Evolutionary conservation across 495 filamentous ascomycete species (phyloP).

Genomic region (Xylaria palmicola): DNA sequence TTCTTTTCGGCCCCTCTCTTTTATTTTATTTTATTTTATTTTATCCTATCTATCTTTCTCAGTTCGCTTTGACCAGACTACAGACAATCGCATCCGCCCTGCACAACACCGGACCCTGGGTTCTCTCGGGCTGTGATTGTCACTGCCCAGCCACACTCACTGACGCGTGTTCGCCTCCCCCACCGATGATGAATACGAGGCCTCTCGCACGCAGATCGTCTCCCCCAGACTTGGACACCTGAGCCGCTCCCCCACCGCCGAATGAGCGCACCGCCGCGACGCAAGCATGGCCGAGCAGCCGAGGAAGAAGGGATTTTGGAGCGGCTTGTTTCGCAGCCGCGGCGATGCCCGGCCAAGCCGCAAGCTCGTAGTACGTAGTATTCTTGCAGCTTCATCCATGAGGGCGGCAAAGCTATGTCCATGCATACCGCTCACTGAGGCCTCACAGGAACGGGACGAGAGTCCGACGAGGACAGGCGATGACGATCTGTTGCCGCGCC

Average conservation of each 20-base stretch:
- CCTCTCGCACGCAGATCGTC: conserved; percentile 14
- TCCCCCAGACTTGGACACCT: conserved; percentile 17
- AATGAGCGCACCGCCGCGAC: conserved; percentile 12
- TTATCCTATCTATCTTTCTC: not conserved
- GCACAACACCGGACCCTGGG: not conserved
- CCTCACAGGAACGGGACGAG: conserved; percentile 30
- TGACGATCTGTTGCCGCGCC: conserved; percentile 25
- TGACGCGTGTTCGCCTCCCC: conserved; percentile 27
- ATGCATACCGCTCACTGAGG: conserved; percentile 12
- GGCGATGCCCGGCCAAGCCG: conserved; percentile 32
- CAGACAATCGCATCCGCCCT: conserved; percentile 3
- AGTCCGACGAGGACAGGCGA: conserved; percentile 29
- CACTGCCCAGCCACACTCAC: conserved; percentile 24
- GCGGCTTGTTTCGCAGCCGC: conserved; percentile 36
- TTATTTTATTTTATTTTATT: too few relatives aligned
- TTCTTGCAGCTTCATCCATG: not conserved
- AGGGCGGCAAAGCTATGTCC: not conserved
- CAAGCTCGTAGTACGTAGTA: conserved; percentile 36
- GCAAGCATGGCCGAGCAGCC: conserved; percentile 28
- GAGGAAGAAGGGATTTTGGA: conserved; percentile 40
- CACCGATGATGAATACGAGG: conserved; percentile 22
- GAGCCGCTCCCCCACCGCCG: conserved; percentile 17
- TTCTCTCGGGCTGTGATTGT: conserved; percentile 12
- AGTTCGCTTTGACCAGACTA: not conserved
- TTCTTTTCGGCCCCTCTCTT: not conserved